Evolutionary conservation across 192 early-diverging fungal species (phyloP), one percentile per base, ranked within the genome.

Genomic region (Cladochytrium replicatum): DNA sequence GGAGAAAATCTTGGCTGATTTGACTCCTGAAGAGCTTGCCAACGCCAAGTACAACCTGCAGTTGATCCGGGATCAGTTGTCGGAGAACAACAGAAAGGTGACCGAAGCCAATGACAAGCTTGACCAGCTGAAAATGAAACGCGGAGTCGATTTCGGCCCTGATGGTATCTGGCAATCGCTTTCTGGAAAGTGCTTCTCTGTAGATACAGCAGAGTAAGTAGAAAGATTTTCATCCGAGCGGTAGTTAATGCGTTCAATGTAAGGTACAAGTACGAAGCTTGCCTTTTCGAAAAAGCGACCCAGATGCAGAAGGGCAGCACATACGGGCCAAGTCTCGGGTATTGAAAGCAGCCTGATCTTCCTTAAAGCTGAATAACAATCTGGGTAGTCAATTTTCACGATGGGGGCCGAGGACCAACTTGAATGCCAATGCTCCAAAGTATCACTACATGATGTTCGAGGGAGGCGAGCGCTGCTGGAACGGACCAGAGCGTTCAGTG

Each of bases 401-500:
- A 3, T 72, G 59, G 60, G 69, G 66, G 6, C 30, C 48, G 3
- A 54, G 82, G 61, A 68, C 64, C 22, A 57, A 69, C n/a, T 28
- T 40, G 2, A 29, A 52, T 13, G 22, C 47, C 34, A 48, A 60
- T 42, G 52, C 48, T 24, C 11, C 9, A 17, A 58, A 60, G 15
- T 82, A 90, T 48, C 31, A 51, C 3, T 37, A 61, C 30, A 87
- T 91, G 60, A 59, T 71, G 50, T 91, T 83, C 55, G 65, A 64
- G 4, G 57, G 77, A 46, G 95, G 95, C 23, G 64, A 74, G 13
- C 73, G 77, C 28, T 99, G 95, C 69, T 99, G 95, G 95, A 92
- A 95, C 52, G 95, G 93, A 0, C 95, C 93, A 1, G 69, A 80
- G 9, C 75, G 95, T 26, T 87, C 86, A 3, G 65, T 85, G 2